These are phyloP conservation scores for Chrysoporthe austroafricana DNA, from an alignment of 2,329 filamentous ascomycete species.

Conservation along the genomic window DNA sequence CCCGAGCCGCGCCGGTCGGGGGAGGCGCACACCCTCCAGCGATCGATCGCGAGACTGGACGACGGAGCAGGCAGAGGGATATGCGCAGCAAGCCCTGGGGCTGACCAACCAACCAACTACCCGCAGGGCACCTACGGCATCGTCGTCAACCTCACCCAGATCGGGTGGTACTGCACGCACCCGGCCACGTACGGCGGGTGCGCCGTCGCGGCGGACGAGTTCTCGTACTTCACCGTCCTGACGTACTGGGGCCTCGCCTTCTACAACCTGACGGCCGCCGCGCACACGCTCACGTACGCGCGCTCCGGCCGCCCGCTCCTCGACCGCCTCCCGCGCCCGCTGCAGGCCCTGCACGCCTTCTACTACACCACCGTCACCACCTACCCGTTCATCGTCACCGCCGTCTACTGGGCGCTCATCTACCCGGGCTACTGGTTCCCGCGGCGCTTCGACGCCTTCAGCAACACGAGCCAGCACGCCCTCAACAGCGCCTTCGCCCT, in stretches of 20 bases:
- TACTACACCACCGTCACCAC: slow-evolving; percentile 66
- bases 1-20: background rate
- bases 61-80: background rate
- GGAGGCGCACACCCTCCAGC: no score
- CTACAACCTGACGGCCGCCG: slow-evolving; percentile 70
- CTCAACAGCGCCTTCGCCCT: slow-evolving; percentile 75
- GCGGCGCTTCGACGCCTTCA: slow-evolving; percentile 59
- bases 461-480: slow-evolving; percentile 73
- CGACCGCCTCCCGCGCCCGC: slow-evolving; percentile 60
- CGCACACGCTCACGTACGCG: slow-evolving; percentile 73
- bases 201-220: slow-evolving; percentile 55
- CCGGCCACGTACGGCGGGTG: slow-evolving; percentile 45
- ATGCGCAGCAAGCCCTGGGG: background rate
- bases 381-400: slow-evolving; percentile 70
- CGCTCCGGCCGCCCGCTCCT: slow-evolving; percentile 57
- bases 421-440: slow-evolving; percentile 57
- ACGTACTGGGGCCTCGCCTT: slow-evolving; percentile 81
- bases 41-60: no score
- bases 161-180: slow-evolving; percentile 67
- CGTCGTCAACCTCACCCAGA: slow-evolving; percentile 68
- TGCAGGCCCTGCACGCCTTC: slow-evolving; percentile 68
- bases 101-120: background rate
- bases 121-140: slow-evolving; percentile 68
- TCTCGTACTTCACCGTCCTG: slow-evolving; percentile 82
- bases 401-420: slow-evolving; percentile 71